Evolutionary conservation across 352 stramenopile genomes (phyloP), one percentile per base, ranked within the genome.

Genomic region (Phytophthora pseudosyringae): DNA sequence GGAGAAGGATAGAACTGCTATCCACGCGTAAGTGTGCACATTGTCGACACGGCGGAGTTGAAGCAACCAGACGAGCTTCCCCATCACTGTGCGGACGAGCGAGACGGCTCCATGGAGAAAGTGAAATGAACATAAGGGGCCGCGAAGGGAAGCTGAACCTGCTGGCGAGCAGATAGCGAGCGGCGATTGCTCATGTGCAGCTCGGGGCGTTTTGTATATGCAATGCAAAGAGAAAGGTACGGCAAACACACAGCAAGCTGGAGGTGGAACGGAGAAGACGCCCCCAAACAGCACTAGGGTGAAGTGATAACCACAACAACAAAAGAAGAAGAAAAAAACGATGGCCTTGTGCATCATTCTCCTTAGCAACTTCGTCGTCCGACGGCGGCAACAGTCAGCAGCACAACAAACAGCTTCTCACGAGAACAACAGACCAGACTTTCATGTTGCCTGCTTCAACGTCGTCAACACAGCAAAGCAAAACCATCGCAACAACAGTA

Each of bases 1-100:
- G 5, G 86, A 95, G 63, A 93, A 95, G 71, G 86, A 95, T 73
- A 72, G 86, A 73, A 89, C 83, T 15, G 84, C 86, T 35, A 93
- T 95, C 65, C 86, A 95, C 71, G 86, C 86, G 16, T 88, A 73
- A 80, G 32, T 67, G 50, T 60, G 21, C 45, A 47, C 50, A 45
- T 46, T 62, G 60, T 57, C 29, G 40, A 41, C 31, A 38, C 47
- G 51, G 33, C 35, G 16, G 32, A 43, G 16, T 48, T 58, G 18
- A 61, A 55, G 32, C 53, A 49, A 51, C 40, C 39, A 68, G 75
- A 57, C 39, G 25, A 60, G 38, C 33, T 43, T 44, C 50, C 31
- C 33, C 31, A 57, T 53, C 31, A 61, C 63, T n/a, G 26, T 49
- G 40, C 15, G 15, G 40, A 61, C 18, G 26, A 65, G 54, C 55